A percentile compares a stretch with the other conserved stretches of the same genome.
Evolutionary conservation across 148 eudicot genomes (phyloP).

Genomic region (Chenopodium quinoa): DNA sequence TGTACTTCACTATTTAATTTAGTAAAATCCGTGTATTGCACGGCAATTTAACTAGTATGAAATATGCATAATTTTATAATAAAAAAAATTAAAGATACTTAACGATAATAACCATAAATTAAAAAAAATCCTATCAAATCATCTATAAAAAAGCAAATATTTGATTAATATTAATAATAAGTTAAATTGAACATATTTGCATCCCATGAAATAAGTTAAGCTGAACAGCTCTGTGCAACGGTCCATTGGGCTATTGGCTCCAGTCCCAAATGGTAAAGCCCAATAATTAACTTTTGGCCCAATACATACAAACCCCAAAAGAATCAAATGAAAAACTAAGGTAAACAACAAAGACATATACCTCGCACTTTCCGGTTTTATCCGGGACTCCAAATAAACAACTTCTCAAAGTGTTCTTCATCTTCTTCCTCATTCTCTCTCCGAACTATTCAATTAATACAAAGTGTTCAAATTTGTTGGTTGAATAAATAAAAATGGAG

Average conservation of each 20-base stretch:
- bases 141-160: too few species aligned
- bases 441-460: background rate
- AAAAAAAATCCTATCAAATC: too few species aligned
- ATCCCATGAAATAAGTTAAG: too few species aligned
- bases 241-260: background rate
- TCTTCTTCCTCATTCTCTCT: background rate
- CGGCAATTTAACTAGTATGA: too few species aligned
- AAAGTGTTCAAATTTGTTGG: background rate
- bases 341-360: too few species aligned
- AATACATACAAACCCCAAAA: background rate
- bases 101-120: too few species aligned
- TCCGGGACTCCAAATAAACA: background rate
- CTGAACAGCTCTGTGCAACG: background rate
- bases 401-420: background rate
- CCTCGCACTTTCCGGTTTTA: background rate
- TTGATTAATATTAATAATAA: too few species aligned
- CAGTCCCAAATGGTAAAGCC: background rate
- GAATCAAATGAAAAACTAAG: background rate
- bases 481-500: constrained; percentile 28
- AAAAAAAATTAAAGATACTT: too few species aligned
- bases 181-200: too few species aligned
- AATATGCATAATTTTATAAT: too few species aligned
- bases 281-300: background rate
- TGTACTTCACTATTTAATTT: too few species aligned
- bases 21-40: too few species aligned